Evolutionary conservation across 176 grass and related monocot species (phyloP).

Genomic region (Oryza australiensis): DNA sequence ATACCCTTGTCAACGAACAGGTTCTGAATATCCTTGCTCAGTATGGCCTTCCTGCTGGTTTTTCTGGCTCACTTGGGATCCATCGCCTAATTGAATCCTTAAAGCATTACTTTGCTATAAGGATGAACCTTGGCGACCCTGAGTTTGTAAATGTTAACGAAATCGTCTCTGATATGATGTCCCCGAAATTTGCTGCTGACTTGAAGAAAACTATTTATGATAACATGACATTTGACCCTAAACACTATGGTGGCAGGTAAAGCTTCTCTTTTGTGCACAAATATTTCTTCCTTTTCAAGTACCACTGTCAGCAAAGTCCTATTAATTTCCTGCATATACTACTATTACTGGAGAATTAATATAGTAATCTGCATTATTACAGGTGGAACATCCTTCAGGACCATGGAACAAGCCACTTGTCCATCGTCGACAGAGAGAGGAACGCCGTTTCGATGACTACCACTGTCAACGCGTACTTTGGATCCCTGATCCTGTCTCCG

Average conservation of each 20-base stretch:
- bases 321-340: background rate
- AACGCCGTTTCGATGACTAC: conserved; percentile 88
- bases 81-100: conserved; percentile 85
- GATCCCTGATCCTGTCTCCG: conserved; percentile 71
- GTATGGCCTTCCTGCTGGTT: conserved; percentile 70
- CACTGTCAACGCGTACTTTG: conserved; percentile 85
- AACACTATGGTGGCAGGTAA: conserved; percentile 86
- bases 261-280: background rate
- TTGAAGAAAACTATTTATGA: conserved; percentile 85
- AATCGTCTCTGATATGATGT: conserved; percentile 81
- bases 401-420: conserved; percentile 89
- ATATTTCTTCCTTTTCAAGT: background rate
- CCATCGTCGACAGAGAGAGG: conserved; percentile 66
- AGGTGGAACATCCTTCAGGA: conserved; percentile 91
- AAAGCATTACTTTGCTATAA: conserved; percentile 74
- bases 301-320: too few species aligned
- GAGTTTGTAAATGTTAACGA: conserved; percentile 64
- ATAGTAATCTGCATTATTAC: conserved; percentile 18
- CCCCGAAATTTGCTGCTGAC: conserved; percentile 76
- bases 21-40: conserved; percentile 89
- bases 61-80: conserved; percentile 69
- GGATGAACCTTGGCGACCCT: conserved; percentile 81
- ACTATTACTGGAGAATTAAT: background rate
- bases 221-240: conserved; percentile 72
- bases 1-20: conserved; percentile 26